Conservation (phyloP, 805 yeast species). For the Yamadazyma paraphyllophila region DNA sequence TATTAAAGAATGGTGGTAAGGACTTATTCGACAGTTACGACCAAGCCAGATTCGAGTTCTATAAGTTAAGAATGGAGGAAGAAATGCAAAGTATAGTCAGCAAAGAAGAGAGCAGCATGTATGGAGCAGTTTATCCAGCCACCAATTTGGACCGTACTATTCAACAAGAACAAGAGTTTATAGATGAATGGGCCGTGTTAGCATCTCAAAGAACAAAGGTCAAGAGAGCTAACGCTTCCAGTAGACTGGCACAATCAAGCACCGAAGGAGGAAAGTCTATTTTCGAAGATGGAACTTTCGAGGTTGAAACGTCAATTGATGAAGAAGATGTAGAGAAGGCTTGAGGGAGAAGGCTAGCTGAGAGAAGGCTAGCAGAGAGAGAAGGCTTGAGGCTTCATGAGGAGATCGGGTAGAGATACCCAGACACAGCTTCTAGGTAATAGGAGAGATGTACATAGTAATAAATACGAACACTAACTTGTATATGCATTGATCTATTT, state of each 20-base stretch:
- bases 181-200: slow-evolving; percentile 70
- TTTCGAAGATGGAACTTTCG: slow-evolving; percentile 15
- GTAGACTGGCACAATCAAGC: slow-evolving; percentile 21
- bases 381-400: too few relatives aligned
- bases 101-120: slow-evolving; percentile 82
- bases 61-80: slow-evolving; percentile 77
- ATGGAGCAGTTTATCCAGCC: slow-evolving; percentile 70
- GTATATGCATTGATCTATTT: slow-evolving; percentile 1
- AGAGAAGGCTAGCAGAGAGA: too few relatives aligned
- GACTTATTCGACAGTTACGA: slow-evolving; percentile 69
- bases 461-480: background rate
- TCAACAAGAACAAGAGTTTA: slow-evolving; percentile 63
- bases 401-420: too few relatives aligned
- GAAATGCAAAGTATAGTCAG: slow-evolving; percentile 73
- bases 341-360: background rate
- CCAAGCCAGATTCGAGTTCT: slow-evolving; percentile 83
- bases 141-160: slow-evolving; percentile 67
- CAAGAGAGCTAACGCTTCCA: slow-evolving; percentile 43
- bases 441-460: slow-evolving; percentile 1
- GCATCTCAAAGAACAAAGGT: slow-evolving; percentile 65
- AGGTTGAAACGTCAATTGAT: background rate
- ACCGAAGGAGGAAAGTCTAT: slow-evolving; percentile 17
- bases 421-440: too few relatives aligned
- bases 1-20: slow-evolving; percentile 25
- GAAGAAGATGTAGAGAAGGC: background rate